Evolutionary conservation across 2,329 filamentous ascomycete species (phyloP).

Genomic region (Sarocladium kiliense): DNA sequence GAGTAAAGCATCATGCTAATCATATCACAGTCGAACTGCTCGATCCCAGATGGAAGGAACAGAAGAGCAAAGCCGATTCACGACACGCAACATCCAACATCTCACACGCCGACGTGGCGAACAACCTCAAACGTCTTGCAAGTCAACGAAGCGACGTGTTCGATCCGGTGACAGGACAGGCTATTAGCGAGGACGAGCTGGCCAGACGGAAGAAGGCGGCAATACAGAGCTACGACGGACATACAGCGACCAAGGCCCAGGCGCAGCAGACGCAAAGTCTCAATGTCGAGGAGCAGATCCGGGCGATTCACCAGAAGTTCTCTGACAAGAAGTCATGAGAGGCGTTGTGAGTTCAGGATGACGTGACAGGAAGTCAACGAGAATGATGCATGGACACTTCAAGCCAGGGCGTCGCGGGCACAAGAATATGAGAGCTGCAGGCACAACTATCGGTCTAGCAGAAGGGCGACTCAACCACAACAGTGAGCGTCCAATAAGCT

Average conservation of each 20-base stretch:
- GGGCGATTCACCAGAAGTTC: slow-evolving; percentile 54
- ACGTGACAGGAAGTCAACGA: background rate
- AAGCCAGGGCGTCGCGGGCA: no score
- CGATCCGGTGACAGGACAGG: slow-evolving; percentile 64
- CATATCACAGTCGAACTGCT: slow-evolving; percentile 71
- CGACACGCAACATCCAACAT: slow-evolving; percentile 83
- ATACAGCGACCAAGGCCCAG: slow-evolving; percentile 53
- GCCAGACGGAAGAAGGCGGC: slow-evolving; percentile 73
- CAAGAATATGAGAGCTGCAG: no score
- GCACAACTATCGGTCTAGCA: no score
- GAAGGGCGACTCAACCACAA: no score
- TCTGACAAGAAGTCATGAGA: slow-evolving; percentile 28
- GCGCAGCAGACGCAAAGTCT: slow-evolving; percentile 54
- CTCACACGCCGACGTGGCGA: slow-evolving; percentile 80
- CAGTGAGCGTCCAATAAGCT: no score
- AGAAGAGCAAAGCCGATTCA: slow-evolving; percentile 82
- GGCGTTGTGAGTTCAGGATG: background rate
- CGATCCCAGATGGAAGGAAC: slow-evolving; percentile 93
- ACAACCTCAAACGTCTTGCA: slow-evolving; percentile 91
- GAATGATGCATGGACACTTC: no score
- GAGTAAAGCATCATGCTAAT: slow-evolving; percentile 26
- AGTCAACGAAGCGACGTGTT: slow-evolving; percentile 86
- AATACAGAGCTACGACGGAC: slow-evolving; percentile 58
- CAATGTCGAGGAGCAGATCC: slow-evolving; percentile 83
- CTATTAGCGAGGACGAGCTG: slow-evolving; percentile 67